A percentile compares a stretch with the other conserved stretches of the same genome.
These are phyloP conservation scores for Geotrichum reessii DNA, from an alignment of 1,139 yeast genomes.

Conservation along the genomic window DNA sequence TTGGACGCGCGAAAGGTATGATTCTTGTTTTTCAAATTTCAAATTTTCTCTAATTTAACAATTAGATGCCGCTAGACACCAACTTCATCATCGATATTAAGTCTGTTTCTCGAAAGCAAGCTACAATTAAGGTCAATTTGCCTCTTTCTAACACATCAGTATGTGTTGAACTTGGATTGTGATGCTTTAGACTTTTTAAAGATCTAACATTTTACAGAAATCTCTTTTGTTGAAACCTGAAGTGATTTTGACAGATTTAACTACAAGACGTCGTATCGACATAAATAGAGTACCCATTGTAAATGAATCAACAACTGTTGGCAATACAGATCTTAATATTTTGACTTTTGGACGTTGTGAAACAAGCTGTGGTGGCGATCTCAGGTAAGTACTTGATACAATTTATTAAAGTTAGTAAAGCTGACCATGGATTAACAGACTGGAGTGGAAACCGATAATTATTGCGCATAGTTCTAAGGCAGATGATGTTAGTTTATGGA, in stretches of 20 bases:
- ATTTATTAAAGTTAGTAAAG: neutral
- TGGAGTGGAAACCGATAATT: conserved; percentile 10
- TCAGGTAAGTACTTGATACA: neutral
- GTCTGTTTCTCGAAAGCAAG: conserved; percentile 25
- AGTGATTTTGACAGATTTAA: conserved; percentile 1
- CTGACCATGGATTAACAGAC: conserved; percentile 10
- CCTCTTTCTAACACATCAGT: conserved; percentile 5
- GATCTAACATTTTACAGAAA: conserved; percentile 10
- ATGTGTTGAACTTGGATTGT: conserved; percentile 13
- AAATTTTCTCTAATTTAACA: neutral
- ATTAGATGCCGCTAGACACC: neutral
- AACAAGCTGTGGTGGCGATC: neutral
- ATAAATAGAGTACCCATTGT: neutral
- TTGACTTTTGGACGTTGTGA: neutral
- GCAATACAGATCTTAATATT: neutral
- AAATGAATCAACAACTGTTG: neutral
- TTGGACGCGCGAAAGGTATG: conserved; percentile 23
- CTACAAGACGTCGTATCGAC: neutral
- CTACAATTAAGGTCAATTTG: conserved; percentile 15
- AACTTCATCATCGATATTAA: conserved; percentile 19
- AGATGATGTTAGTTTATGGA: neutral
- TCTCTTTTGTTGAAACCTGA: conserved; percentile 1
- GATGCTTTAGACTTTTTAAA: neutral
- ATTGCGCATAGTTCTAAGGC: neutral
- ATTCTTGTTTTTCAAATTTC: neutral